phyloP scores from a whole-genome alignment of 495 filamentous ascomycete genomes.

The Xylaria acuta region DNA sequence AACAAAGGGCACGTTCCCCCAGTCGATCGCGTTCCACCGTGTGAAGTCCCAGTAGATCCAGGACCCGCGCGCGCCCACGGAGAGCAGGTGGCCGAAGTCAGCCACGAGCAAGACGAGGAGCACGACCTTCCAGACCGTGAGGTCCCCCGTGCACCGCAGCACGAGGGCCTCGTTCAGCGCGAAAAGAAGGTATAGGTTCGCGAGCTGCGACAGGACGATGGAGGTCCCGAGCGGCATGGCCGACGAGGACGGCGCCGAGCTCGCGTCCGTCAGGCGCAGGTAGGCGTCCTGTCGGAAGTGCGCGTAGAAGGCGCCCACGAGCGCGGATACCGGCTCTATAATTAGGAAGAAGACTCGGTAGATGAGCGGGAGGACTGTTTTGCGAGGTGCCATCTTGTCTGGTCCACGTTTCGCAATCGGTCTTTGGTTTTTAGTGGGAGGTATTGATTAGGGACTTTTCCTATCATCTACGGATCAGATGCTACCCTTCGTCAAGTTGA shows the following conservation, averaged over 20 bases:
- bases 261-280: constrained; percentile 62
- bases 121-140: constrained; percentile 68
- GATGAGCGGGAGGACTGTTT: constrained; percentile 46
- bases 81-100: constrained; percentile 72
- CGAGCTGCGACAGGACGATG: constrained; percentile 67
- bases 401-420: not conserved
- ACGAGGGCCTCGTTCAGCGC: constrained; percentile 73
- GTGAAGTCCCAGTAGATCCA: constrained; percentile 62
- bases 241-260: constrained; percentile 46
- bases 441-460: not conserved
- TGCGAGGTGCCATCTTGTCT: constrained; percentile 37
- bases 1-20: constrained; percentile 68
- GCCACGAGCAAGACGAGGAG: constrained; percentile 67
- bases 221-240: constrained; percentile 51
- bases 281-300: constrained; percentile 62
- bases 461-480: not conserved
- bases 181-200: constrained; percentile 70
- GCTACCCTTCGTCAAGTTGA: not conserved
- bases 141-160: constrained; percentile 65
- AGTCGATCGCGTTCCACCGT: constrained; percentile 69
- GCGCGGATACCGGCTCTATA: constrained; percentile 69
- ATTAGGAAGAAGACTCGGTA: constrained; percentile 71
- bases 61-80: constrained; percentile 55
- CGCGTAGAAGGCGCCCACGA: constrained; percentile 69
- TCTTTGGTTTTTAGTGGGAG: not conserved